Conservation (phyloP, 2,329 filamentous ascomycete genomes). For the Pleoardoris graminearum region DNA sequence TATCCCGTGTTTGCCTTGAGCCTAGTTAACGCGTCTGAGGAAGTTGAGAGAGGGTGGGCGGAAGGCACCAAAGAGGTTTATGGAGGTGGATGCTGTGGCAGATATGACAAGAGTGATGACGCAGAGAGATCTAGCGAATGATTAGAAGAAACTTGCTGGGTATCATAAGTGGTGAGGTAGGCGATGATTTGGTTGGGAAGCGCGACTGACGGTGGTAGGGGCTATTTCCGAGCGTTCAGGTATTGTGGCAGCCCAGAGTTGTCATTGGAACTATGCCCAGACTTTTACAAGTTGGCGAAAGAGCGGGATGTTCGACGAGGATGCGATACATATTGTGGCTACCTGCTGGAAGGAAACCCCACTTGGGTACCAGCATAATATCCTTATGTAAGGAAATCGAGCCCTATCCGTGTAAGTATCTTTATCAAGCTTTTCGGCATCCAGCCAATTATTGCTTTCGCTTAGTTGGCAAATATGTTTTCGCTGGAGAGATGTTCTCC, state of each 20-base stretch:
- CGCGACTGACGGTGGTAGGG: background rate
- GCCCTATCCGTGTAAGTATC: slow-evolving; percentile 1
- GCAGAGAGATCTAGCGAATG: slow-evolving; percentile 2
- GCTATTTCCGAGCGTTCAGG: slow-evolving; percentile 2
- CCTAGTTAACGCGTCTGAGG: slow-evolving; percentile 1
- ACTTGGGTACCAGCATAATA: background rate
- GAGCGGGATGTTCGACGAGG: background rate
- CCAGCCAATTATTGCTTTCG: background rate
- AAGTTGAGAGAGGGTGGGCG: background rate
- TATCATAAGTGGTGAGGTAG: slow-evolving; percentile 1
- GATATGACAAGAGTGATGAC: background rate
- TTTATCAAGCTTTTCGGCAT: background rate
- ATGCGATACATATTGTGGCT: too few relatives aligned
- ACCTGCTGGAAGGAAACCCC: too few relatives aligned
- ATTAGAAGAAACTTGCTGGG: background rate
- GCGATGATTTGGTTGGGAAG: background rate
- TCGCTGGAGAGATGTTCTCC: slow-evolving; percentile 1
- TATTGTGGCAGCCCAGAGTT: background rate
- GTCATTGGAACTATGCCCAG: background rate
- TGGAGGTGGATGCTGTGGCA: background rate
- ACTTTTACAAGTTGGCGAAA: background rate
- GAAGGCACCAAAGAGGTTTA: background rate
- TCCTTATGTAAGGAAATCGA: background rate
- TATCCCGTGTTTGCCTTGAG: background rate
- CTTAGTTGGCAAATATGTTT: background rate